These are phyloP conservation scores for Didymella sp. DNA, from an alignment of 2,329 filamentous ascomycete species.

Conservation along the genomic window DNA sequence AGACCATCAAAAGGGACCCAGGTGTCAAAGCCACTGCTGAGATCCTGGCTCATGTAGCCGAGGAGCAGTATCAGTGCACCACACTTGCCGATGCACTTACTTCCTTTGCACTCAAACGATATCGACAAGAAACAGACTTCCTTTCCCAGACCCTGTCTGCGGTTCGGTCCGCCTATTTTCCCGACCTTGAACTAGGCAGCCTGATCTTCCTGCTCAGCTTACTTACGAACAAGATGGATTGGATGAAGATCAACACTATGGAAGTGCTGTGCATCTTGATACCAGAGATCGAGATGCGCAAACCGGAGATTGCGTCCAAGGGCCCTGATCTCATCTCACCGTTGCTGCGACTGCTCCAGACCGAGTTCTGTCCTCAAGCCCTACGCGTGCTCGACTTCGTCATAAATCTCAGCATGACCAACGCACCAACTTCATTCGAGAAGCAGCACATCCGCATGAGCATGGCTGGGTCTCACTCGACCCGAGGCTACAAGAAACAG, in stretches of 20 bases:
- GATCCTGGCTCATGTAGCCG: conserved; percentile 73
- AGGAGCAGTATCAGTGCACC: conserved; percentile 73
- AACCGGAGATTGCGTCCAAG: conserved; percentile 85
- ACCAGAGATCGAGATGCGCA: conserved; percentile 90
- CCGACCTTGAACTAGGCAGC: conserved; percentile 80
- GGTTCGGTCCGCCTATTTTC: conserved; percentile 79
- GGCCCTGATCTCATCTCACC: conserved; percentile 96
- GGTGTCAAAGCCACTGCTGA: conserved; percentile 66
- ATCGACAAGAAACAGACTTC: conserved; percentile 76
- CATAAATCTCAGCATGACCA: conserved; percentile 92
- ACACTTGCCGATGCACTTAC: conserved; percentile 73
- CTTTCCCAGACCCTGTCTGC: conserved; percentile 75
- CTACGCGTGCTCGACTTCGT: conserved; percentile 92
- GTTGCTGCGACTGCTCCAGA: conserved; percentile 85
- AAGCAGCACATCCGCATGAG: conserved; percentile 97
- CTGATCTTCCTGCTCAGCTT: conserved; percentile 90
- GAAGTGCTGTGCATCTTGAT: conserved; percentile 84
- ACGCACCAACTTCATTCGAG: conserved; percentile 79
- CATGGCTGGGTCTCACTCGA: conserved; percentile 87
- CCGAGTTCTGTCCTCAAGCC: conserved; percentile 91
- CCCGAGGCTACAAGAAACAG: conserved; percentile 83
- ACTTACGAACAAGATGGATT: conserved; percentile 84
- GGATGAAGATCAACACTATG: conserved; percentile 95
- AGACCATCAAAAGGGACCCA: conserved; percentile 64
- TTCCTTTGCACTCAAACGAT: conserved; percentile 71